Conservation (phyloP, 1,284 basidiomycete species). For the Leccinum laetum region DNA sequence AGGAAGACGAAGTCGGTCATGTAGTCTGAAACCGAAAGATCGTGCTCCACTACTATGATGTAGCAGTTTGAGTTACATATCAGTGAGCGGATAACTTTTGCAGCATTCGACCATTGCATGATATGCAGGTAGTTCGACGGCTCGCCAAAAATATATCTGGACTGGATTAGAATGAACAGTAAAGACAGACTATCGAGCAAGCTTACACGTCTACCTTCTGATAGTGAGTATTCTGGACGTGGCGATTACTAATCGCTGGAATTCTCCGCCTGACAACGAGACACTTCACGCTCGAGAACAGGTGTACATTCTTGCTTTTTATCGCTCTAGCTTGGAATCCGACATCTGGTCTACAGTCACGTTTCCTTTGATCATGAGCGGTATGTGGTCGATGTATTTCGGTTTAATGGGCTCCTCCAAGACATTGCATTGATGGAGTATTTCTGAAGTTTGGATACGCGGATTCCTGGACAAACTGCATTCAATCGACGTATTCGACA, state of each 20-base stretch:
- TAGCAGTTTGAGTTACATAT: no score
- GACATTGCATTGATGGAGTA: neutral
- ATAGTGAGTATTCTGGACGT: neutral
- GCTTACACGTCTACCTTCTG: slow-evolving; percentile 88
- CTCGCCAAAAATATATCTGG: slow-evolving; percentile 95
- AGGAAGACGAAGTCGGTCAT: slow-evolving; percentile 93
- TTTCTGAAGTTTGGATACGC: no score
- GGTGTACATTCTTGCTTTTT: neutral
- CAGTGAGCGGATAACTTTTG: slow-evolving; percentile 89
- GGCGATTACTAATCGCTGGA: neutral
- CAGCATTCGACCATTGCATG: slow-evolving; percentile 91
- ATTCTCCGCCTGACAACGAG: neutral
- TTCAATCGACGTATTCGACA: neutral
- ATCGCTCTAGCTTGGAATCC: neutral
- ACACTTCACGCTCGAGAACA: accelerated
- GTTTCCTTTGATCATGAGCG: neutral
- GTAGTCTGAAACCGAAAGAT: slow-evolving; percentile 85
- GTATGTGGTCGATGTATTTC: neutral
- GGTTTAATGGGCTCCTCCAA: neutral
- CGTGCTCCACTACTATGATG: slow-evolving; percentile 90
- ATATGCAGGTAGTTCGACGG: slow-evolving; percentile 97
- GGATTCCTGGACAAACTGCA: neutral
- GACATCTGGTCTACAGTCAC: neutral
- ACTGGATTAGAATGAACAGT: slow-evolving; percentile 5
- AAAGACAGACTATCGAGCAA: slow-evolving; percentile 1